Conservation (phyloP, 805 yeast genomes). For the Cyberlindnera maritima region DNA sequence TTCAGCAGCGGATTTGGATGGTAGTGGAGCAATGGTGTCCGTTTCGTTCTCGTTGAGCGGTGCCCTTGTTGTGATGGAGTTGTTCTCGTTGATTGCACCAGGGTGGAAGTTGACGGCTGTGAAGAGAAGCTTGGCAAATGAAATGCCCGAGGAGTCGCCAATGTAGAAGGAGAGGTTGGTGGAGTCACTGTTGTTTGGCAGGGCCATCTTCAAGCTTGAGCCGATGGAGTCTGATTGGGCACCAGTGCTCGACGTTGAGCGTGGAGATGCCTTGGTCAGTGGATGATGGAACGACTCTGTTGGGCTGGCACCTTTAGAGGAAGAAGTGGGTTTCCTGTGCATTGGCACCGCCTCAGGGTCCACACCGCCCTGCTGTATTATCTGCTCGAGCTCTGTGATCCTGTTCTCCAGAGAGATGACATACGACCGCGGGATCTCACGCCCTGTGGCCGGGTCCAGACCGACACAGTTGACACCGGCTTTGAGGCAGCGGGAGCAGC, state of each 20-base stretch:
- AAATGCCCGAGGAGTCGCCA: constrained; percentile 57
- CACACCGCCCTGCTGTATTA: constrained; percentile 43
- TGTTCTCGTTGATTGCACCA: constrained; percentile 28
- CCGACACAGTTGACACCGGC: constrained; percentile 78
- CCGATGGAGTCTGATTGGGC: constrained; percentile 20
- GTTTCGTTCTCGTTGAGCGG: constrained; percentile 24
- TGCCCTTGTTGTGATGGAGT: constrained; percentile 28
- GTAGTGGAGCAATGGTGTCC: constrained; percentile 39
- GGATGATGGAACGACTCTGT: not conserved
- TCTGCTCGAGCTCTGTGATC: constrained; percentile 52
- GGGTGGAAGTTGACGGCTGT: constrained; percentile 69
- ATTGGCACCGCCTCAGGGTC: constrained; percentile 25
- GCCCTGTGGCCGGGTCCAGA: constrained; percentile 82
- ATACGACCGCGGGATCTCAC: constrained; percentile 81
- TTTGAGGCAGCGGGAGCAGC: constrained; percentile 52
- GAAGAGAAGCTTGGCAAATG: constrained; percentile 73
- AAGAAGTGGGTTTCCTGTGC: not conserved
- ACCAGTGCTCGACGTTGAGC: constrained; percentile 6
- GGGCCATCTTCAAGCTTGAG: constrained; percentile 21
- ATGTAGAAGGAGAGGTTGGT: constrained; percentile 32
- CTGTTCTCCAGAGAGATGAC: constrained; percentile 69
- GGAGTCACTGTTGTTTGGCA: constrained; percentile 14
- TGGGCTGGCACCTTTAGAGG: constrained; percentile 2
- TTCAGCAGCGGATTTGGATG: constrained; percentile 75
- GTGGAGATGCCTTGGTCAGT: constrained; percentile 5